Base-by-base conservation (phyloP, 805 yeast genomes). In the Wickerhamiella galacta region DNA sequence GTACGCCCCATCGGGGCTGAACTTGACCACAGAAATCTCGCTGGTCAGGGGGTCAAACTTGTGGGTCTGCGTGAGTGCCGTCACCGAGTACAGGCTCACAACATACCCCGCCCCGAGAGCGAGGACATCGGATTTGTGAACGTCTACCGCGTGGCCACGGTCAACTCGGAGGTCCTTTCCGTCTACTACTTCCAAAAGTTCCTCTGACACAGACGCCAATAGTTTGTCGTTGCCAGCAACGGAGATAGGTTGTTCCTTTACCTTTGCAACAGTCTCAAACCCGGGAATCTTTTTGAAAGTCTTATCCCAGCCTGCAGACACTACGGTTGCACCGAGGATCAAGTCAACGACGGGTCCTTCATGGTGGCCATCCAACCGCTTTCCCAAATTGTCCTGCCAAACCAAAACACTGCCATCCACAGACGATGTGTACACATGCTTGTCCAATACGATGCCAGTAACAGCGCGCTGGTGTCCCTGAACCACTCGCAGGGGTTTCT, bases 241-340 rank as follows among this genome's bases (percentile, higher is more conserved):
- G 8, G 61, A 55, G 38, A 53, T 63, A 30, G 76, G 81, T 52
- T 69, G 82, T 12, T 56, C 55, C 19, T 53, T 57, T 17, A 45
- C 24, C 9, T 60, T 59, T 16, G 59, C 42, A 20, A 14, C 12
- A 5, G 44, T 43, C 15, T 53, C 40, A 18, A 58, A 61, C 6
- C 57, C 48, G 3, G 44, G 50, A 18, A 62, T 39, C 10, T 54
- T 44, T 47, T 66, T 69, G 29, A 83, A 46, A 10, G 69, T 69
- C 48, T 81, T 93, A 54, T 87, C 98, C 96, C 96, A 90, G 3
- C 85, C 92, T 15, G 71, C 61, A n/a, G 82, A 63, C 33, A 61
- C 54, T 14, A 70, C 46, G 1, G n/a, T 22, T 3, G 52, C 46
- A 1, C 49, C 42, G 16, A 43, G 47, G 12, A 68, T 64, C 16